Percentiles rank a stretch among this genome's conserved stretches.
These are phyloP conservation scores for Diaporthe sp. DNA, from an alignment of 2,329 filamentous ascomycete genomes.

Conservation along the genomic window DNA sequence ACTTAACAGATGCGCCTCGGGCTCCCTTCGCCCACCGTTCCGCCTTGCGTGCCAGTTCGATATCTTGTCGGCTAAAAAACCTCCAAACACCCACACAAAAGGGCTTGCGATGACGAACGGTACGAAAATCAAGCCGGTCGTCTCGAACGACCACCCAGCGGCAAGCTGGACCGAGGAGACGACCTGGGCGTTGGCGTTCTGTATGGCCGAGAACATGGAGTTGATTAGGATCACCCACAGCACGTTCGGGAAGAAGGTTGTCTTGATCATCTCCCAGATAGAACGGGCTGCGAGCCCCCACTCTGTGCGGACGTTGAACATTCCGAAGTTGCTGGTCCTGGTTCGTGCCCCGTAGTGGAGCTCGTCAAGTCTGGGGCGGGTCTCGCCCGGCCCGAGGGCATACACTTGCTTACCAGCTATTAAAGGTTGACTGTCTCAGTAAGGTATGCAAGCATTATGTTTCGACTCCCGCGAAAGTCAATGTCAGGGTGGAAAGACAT, in stretches of 20 bases:
- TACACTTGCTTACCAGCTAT: conserved; percentile 46
- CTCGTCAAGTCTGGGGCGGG: conserved; percentile 48
- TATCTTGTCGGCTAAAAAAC: conserved; percentile 51
- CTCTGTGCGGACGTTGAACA: conserved; percentile 47
- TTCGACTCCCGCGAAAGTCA: too few relatives aligned
- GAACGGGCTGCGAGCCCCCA: conserved; percentile 44
- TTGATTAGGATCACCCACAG: conserved; percentile 50
- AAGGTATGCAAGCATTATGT: too few relatives aligned
- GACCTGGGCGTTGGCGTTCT: conserved; percentile 46
- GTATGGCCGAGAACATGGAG: conserved; percentile 46
- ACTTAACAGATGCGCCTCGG: conserved; percentile 48
- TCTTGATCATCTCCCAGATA: conserved; percentile 46
- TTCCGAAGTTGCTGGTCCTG: conserved; percentile 46
- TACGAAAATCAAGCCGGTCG: conserved; percentile 46
- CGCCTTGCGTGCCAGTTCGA: conserved; percentile 44
- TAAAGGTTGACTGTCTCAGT: neutral
- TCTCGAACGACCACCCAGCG: conserved; percentile 49
- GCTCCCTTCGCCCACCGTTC: conserved; percentile 46
- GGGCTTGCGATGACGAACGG: conserved; percentile 44
- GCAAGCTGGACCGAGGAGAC: conserved; percentile 44
- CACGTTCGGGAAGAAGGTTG: conserved; percentile 49
- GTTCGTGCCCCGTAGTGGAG: conserved; percentile 46
- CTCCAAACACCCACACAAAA: conserved; percentile 49
- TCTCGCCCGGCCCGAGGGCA: conserved; percentile 46
- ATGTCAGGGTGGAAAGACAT: neutral